Evolutionary conservation across 164 flowering plant species (phyloP).

Genomic region (Tetrastigma voinierianum): DNA sequence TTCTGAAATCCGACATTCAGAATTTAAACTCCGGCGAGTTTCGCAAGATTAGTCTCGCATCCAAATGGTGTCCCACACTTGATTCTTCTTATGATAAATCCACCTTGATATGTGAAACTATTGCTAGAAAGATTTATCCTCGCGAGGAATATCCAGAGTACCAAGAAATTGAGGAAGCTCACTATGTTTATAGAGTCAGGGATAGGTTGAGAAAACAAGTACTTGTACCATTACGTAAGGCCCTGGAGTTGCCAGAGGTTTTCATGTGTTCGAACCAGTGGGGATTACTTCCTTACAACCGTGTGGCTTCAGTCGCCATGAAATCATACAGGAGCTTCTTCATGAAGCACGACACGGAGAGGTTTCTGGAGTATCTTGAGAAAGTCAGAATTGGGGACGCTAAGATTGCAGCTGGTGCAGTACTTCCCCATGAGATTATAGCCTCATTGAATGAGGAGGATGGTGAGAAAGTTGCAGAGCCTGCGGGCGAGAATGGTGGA

Average conservation of each 20-base stretch:
- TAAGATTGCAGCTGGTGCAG: slow-evolving; percentile 55
- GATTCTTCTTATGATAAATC: slow-evolving; percentile 21
- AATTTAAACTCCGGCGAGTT: slow-evolving; percentile 7
- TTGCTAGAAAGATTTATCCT: slow-evolving; percentile 41
- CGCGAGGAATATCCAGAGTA: slow-evolving; percentile 31
- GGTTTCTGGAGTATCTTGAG: slow-evolving; percentile 32
- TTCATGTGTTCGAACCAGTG: slow-evolving; percentile 47
- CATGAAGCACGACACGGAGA: slow-evolving; percentile 33
- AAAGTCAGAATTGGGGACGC: slow-evolving; percentile 37
- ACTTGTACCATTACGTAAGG: slow-evolving; percentile 33
- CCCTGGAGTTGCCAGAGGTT: slow-evolving; percentile 43
- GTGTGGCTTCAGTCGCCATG: slow-evolving; percentile 62
- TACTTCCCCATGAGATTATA: slow-evolving; percentile 54
- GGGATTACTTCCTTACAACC: slow-evolving; percentile 37
- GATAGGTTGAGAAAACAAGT: slow-evolving; percentile 43
- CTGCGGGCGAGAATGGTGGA: slow-evolving; percentile 37
- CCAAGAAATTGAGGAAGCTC: slow-evolving; percentile 35
- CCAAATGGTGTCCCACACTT: slow-evolving; percentile 35
- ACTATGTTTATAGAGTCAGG: slow-evolving; percentile 40
- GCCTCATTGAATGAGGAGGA: slow-evolving; percentile 14
- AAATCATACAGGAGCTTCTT: slow-evolving; percentile 43
- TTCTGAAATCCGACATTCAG: slow-evolving; percentile 25
- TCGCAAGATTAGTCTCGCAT: slow-evolving; percentile 28
- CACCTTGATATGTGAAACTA: slow-evolving; percentile 42
- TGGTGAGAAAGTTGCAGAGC: slow-evolving; percentile 29